Evolutionary conservation across 768 basidiomycete genomes (phyloP).

Genomic region (Boletus insuetus): DNA sequence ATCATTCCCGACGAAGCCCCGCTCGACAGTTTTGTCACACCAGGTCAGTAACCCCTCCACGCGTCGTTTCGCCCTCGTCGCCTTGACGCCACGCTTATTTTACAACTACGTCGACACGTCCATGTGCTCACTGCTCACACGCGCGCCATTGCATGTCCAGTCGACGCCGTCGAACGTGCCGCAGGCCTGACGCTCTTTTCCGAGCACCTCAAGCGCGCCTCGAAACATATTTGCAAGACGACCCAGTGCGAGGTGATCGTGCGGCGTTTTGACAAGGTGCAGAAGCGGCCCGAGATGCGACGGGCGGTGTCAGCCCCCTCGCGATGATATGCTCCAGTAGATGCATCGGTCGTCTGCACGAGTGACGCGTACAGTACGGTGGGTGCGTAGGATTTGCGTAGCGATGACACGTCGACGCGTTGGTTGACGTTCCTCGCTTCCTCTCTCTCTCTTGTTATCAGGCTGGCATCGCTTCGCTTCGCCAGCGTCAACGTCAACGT

Average conservation of each 20-base stretch:
- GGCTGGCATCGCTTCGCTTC: not conserved
- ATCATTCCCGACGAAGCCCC: conserved; percentile 82
- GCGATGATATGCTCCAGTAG: not conserved
- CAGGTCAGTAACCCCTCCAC: conserved; percentile 45
- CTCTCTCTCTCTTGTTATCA: no score
- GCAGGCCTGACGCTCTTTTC: conserved; percentile 89
- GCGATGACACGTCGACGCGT: no score
- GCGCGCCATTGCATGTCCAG: conserved; percentile 38
- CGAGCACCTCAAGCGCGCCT: conserved; percentile 64
- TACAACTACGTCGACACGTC: not conserved
- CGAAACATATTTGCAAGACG: conserved; percentile 86
- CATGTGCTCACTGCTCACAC: not conserved
- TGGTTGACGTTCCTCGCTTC: conserved; percentile 9
- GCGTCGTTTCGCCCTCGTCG: no score
- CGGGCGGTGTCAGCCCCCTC: conserved; percentile 50
- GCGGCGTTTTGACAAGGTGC: conserved; percentile 87
- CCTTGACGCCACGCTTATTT: no score
- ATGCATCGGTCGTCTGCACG: no score
- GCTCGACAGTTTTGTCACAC: conserved; percentile 76
- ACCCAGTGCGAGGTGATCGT: conserved; percentile 88
- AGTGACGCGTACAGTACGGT: no score
- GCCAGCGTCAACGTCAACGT: not conserved
- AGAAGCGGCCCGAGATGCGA: conserved; percentile 57
- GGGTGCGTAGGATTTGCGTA: no score
- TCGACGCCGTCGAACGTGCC: conserved; percentile 89